Evolutionary conservation across 768 basidiomycete species (phyloP).

Genomic region (Gloeophyllum trabeum): DNA sequence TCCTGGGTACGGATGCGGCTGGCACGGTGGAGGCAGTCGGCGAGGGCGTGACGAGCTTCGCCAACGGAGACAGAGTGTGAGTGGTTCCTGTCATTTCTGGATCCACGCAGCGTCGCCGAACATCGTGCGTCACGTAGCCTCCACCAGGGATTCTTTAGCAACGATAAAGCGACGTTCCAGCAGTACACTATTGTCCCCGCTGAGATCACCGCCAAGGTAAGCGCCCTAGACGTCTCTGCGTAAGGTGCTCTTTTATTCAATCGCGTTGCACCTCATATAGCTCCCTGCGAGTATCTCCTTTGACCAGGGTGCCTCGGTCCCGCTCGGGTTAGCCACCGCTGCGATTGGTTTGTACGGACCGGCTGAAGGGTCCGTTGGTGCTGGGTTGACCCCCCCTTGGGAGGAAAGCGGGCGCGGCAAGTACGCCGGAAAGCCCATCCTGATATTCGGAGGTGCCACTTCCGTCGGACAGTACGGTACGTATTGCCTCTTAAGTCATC

Average conservation of each 20-base stretch:
- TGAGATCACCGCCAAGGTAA: background rate
- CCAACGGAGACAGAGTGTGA: slow-evolving; percentile 30
- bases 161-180: slow-evolving; percentile 4
- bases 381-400: slow-evolving; percentile 10
- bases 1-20: slow-evolving; percentile 8
- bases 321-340: slow-evolving; percentile 19
- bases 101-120: background rate
- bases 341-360: slow-evolving; percentile 16
- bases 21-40: slow-evolving; percentile 29
- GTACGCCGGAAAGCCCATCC: slow-evolving; percentile 13
- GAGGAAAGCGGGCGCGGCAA: slow-evolving; percentile 10
- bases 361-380: background rate
- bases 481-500: slow-evolving; percentile 4
- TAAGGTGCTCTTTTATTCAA: too few relatives aligned
- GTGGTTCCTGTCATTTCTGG: slow-evolving; percentile 3
- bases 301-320: slow-evolving; percentile 18
- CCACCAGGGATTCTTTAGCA: background rate
- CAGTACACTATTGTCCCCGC: slow-evolving; percentile 1
- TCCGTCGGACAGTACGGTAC: slow-evolving; percentile 17
- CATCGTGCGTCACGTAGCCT: background rate
- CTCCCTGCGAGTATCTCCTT: slow-evolving; percentile 17
- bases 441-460: slow-evolving; percentile 15
- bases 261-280: too few relatives aligned
- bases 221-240: too few relatives aligned
- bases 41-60: slow-evolving; percentile 20